phyloP scores from a whole-genome alignment of 2,329 filamentous ascomycete species.

The Colletotrichum tanaceti region DNA sequence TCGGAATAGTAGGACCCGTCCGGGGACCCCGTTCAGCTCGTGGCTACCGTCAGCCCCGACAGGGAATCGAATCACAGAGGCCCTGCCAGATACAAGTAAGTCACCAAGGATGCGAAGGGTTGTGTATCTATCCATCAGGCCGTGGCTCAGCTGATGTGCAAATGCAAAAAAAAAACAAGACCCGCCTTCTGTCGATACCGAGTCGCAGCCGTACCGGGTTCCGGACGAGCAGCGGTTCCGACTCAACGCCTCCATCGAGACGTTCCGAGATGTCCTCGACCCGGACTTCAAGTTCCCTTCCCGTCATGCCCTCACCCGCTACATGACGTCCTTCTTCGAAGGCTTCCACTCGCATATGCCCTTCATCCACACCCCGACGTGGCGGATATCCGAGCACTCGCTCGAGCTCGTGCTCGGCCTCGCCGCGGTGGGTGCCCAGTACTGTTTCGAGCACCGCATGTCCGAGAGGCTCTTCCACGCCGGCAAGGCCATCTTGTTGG shows the following conservation, averaged over 20 bases:
- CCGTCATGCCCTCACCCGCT: slow-evolving; percentile 51
- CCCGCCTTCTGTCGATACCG: slow-evolving; percentile 40
- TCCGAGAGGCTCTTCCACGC: slow-evolving; percentile 51
- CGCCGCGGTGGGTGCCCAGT: slow-evolving; percentile 52
- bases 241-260: slow-evolving; percentile 44
- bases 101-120: not conserved
- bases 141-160: not conserved
- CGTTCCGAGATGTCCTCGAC: slow-evolving; percentile 47
- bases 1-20: slow-evolving; percentile 40
- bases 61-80: slow-evolving; percentile 45
- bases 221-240: slow-evolving; percentile 51
- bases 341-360: slow-evolving; percentile 54
- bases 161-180: no score
- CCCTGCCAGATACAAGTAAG: slow-evolving; percentile 43
- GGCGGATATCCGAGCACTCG: slow-evolving; percentile 47
- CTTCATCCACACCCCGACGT: slow-evolving; percentile 53
- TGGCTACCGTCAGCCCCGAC: slow-evolving; percentile 53
- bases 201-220: slow-evolving; percentile 44
- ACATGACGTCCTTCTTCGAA: slow-evolving; percentile 52
- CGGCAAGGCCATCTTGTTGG: slow-evolving; percentile 48
- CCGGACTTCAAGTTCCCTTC: slow-evolving; percentile 50
- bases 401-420: slow-evolving; percentile 50
- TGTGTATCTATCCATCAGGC: no score
- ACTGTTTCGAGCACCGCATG: slow-evolving; percentile 52
- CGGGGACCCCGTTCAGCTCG: slow-evolving; percentile 52